Evolutionary conservation across 441 rosid genomes (phyloP).

Genomic region (Geranium incanum): DNA sequence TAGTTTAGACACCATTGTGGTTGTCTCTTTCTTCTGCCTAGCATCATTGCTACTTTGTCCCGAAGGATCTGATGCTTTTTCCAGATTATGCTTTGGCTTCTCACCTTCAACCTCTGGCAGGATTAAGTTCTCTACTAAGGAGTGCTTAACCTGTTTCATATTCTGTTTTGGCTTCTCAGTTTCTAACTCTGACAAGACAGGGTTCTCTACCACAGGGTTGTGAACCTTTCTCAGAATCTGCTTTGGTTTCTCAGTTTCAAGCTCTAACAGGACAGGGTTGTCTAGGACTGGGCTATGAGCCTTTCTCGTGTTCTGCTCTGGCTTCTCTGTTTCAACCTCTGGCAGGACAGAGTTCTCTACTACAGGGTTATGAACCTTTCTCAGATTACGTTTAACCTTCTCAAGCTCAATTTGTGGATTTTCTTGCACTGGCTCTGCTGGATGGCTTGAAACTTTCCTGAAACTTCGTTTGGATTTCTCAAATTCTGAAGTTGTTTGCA

Average conservation of each 20-base stretch:
- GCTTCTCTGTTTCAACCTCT: constrained; percentile 54
- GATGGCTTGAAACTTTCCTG: constrained; percentile 36
- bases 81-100: constrained; percentile 46
- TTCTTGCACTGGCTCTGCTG: constrained; percentile 6
- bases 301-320: constrained; percentile 70
- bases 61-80: constrained; percentile 33
- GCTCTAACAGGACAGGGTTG: constrained; percentile 27
- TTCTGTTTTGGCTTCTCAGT: constrained; percentile 36
- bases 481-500: constrained; percentile 29
- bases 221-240: constrained; percentile 2
- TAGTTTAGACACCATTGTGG: constrained; percentile 23
- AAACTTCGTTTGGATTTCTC: constrained; percentile 43
- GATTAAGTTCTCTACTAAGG: constrained; percentile 47
- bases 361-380: constrained; percentile 40
- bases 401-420: constrained; percentile 12
- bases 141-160: constrained; percentile 20
- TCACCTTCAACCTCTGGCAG: constrained; percentile 51
- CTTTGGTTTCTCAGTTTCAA: constrained; percentile 34
- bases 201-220: constrained; percentile 46
- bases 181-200: constrained; percentile 48
- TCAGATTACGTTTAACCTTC: constrained; percentile 16
- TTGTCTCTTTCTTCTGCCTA: constrained; percentile 26
- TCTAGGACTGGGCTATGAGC: constrained; percentile 41
- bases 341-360: not conserved
- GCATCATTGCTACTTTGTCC: constrained; percentile 24